Base-by-base conservation (phyloP, 768 basidiomycete species). In the Calocybe cyanea region DNA sequence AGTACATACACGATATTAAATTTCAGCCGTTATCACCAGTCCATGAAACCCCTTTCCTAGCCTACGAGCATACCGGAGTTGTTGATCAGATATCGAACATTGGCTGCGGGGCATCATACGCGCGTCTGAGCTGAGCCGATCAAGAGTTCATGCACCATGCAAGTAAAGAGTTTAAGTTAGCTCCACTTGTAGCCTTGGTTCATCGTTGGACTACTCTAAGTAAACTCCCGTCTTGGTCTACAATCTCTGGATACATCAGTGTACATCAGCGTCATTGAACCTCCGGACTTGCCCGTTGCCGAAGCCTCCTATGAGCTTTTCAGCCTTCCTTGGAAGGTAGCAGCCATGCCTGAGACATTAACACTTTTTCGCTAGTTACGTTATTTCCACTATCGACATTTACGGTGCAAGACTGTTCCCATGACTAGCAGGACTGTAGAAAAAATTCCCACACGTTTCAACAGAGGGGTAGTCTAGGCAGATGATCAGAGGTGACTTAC, bases 161-260 rank as follows among this genome's bases (percentile, higher is more conserved):
- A 45, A 37, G 18, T 30, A 41, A 35, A 46, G 28, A 52, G 46
- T 13, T 18, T 45, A 34, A 40, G 15, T 38, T 46, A 38, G 34
- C 40, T 43, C 42, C 38, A 40, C 19, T 42, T 7, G 35, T 38
- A 28, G 6, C 11, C 25, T 20, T 35, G 15, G 14, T 42, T 24
- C 34, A 23, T 21, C 6, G 9, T 20, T 3, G 23, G n/a, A 14
- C 39, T 42, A 34, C 25, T 34, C 33, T 20, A 49, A 32, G 44
- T 41, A 44, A 49, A 41, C 43, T 41, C 21, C 45, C 35, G 32
- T 23, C 17, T 38, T 25, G 6, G 25, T 28, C 11, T 28, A 28
- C 25, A 28, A 11, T 28, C 25, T 28, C 5, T 28, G 5, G 25
- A n/a, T n/a, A n/a, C n/a, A n/a, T n/a, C n/a, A n/a, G n/a, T n/a